Evolutionary conservation across 2,329 filamentous ascomycete genomes (phyloP).

Genomic region (Xylariales sp.): DNA sequence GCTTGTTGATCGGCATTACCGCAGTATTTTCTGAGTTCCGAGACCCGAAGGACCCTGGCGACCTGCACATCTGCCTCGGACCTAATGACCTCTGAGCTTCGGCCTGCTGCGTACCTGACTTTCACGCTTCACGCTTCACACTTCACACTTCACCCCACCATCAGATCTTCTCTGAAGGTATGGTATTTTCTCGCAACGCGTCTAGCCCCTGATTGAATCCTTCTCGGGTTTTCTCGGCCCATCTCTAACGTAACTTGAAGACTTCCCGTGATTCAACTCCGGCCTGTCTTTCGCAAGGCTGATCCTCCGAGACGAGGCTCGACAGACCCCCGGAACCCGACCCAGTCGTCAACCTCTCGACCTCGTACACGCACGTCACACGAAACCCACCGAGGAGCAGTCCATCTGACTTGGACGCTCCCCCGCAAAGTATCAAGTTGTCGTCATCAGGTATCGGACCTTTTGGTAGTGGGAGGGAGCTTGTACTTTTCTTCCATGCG

Average conservation of each 20-base stretch:
- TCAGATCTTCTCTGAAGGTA: too few species aligned
- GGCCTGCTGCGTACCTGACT: conserved; percentile 2
- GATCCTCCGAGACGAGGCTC: conserved; percentile 3
- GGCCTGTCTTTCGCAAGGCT: conserved; percentile 2
- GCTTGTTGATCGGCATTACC: too few species aligned
- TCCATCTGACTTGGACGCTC: conserved; percentile 25
- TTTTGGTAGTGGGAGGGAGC: conserved; percentile 56
- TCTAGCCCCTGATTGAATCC: too few species aligned
- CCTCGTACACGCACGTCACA: not conserved
- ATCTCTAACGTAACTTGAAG: not conserved
- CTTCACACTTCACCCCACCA: too few species aligned
- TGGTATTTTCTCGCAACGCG: too few species aligned
- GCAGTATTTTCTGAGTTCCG: too few species aligned
- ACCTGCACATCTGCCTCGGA: conserved; percentile 9
- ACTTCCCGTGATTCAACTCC: not conserved
- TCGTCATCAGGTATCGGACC: conserved; percentile 32
- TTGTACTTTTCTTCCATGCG: conserved; percentile 39
- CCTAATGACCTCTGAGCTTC: conserved; percentile 7
- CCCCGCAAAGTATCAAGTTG: conserved; percentile 29
- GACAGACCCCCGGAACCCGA: not conserved
- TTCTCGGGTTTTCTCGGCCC: too few species aligned
- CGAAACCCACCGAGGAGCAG: conserved; percentile 17
- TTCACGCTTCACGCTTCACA: too few species aligned
- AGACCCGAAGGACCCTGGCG: conserved; percentile 4
- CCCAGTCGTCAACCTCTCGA: not conserved